Base-by-base conservation (phyloP, 306 rosid genomes). In the Castanea mollissima region DNA sequence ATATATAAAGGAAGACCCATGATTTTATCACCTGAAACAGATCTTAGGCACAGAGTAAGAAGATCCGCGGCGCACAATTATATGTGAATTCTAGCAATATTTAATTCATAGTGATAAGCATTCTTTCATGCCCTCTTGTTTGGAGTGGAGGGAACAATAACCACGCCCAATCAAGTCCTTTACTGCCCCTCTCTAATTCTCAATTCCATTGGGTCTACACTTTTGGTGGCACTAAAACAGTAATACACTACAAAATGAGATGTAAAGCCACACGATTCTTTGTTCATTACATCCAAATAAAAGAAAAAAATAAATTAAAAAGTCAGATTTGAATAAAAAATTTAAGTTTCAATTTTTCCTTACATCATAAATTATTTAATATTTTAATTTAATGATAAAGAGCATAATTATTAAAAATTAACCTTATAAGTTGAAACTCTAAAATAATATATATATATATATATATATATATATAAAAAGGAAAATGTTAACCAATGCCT, bases 111-210 rank as follows among this genome's bases (percentile, higher is more conserved):
- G 69, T n/a, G 51, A 68, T 34, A 76, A 73, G 73, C 84, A 75
- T 74, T 74, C 80, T 80, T 74, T 89, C 90, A 88, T 84, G 88
- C 88, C 79, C 81, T 85, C 55, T 80, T 92, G 98, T 94, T 89
- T 90, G 96, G 89, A 85, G 87, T 81, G 95, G 88, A 92, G 98
- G 98, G 96, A 92, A 94, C 98, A 88, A 88, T 92, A 49, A 79
- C 86, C 84, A 78, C 86, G 87, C 81, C 87, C 82, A 87, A 89
- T 84, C 85, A 76, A 84, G 71, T 84, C 81, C 55, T 44, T 74
- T 31, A 44, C 32, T 52, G 78, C 75, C 74, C 74, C 79, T 38
- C 46, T 38, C 46, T 7, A 38, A 38, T 38, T 38, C 77, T 82
- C 85, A 80, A 79, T 84, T 87, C 89, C 89, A 86, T 87, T 86